Evolutionary conservation across 78 protist genomes (phyloP).

Genomic region (Anaeramoeba flamelloides): DNA sequence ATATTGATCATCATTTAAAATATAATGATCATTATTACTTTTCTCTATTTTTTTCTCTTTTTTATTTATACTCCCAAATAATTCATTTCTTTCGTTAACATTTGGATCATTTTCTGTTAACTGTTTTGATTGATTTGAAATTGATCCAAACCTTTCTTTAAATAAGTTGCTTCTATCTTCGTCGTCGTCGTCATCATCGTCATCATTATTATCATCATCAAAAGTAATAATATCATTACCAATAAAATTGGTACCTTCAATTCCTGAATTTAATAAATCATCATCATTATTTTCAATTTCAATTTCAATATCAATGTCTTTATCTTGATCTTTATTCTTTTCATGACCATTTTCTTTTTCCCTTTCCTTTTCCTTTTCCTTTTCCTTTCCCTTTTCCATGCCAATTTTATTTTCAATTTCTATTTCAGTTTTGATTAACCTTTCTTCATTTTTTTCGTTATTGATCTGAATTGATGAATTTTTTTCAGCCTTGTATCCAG

Average conservation of each 20-base stretch:
- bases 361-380: not conserved
- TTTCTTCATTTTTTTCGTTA: not conserved
- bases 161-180: too few species aligned
- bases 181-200: too few species aligned
- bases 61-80: too few species aligned
- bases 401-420: not conserved
- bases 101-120: too few species aligned
- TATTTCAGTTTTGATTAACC: not conserved
- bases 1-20: too few species aligned
- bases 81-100: too few species aligned
- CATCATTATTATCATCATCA: not conserved
- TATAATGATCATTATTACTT: too few species aligned
- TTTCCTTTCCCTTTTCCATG: not conserved
- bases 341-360: not conserved
- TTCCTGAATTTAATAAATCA: not conserved
- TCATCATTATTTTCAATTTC: not conserved
- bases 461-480: not conserved
- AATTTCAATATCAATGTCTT: not conserved
- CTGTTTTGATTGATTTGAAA: too few species aligned
- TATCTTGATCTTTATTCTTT: too few species aligned
- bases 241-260: not conserved
- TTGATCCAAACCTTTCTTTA: too few species aligned
- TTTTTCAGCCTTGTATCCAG: not conserved
- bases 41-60: too few species aligned
- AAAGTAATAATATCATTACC: not conserved